Conservation (phyloP, 2,329 filamentous ascomycete species). For the Phaeosphaeria sp. region DNA sequence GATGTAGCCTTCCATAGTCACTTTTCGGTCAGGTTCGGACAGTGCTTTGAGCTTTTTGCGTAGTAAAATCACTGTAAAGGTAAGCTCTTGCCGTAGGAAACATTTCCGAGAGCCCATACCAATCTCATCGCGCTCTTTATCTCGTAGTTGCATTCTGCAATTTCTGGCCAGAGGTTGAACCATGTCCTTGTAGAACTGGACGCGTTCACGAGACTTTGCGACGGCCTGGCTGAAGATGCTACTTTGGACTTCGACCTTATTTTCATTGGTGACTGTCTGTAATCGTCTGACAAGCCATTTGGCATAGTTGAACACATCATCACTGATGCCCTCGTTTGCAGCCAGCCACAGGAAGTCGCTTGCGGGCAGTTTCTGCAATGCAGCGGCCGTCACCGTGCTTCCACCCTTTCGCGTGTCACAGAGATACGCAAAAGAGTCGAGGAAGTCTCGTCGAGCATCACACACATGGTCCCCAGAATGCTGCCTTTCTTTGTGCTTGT, state of each 20-base stretch:
- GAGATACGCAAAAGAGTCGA: slow-evolving; percentile 16
- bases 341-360: slow-evolving; percentile 12
- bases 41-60: neutral
- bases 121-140: neutral
- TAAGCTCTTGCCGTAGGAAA: neutral
- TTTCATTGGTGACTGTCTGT: neutral
- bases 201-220: neutral
- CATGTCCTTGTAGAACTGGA: neutral
- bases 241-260: neutral
- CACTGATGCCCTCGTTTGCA: slow-evolving; percentile 9
- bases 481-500: slow-evolving; percentile 1
- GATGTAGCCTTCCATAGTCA: neutral
- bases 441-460: slow-evolving; percentile 9
- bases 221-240: neutral
- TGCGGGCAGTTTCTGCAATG: slow-evolving; percentile 4
- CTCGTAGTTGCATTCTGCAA: neutral
- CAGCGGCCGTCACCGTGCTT: slow-evolving; percentile 12
- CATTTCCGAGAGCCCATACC: neutral
- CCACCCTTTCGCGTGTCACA: slow-evolving; percentile 11
- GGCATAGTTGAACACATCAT: slow-evolving; percentile 2
- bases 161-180: neutral
- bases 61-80: neutral
- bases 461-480: slow-evolving; percentile 1
- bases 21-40: neutral
- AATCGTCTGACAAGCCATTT: neutral